Evolutionary conservation across 2,329 filamentous ascomycete genomes (phyloP), one percentile per base, ranked within the genome.

Genomic region (Xylaria sp.): DNA sequence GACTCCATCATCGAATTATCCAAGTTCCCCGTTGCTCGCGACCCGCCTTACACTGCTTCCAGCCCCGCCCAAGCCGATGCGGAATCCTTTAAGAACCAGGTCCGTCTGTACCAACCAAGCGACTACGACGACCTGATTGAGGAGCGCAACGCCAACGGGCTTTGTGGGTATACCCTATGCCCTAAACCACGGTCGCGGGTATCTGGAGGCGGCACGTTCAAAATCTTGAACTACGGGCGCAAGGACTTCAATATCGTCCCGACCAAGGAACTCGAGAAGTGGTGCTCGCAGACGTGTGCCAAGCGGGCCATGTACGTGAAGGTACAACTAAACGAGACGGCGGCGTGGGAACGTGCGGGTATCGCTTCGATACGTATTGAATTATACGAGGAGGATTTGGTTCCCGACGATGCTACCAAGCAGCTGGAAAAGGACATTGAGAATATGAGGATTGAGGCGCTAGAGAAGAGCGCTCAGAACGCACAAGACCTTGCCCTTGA

Each of bases 101-200:
- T 98, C 28, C 83, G 86, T 10, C 85, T 89, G 52, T 98, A 98
- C 81, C 93, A 95, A 78, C 93, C 94, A 0, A 86, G 88, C 62
- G 95, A 99, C 83, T 97, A 97, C 83, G 94, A 97, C 77, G 92
- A 93, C 72, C 84, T 98, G 59, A 90, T 98, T 69, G 88, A 92
- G 72, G 96, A 99, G 83, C 92, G 96, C 76, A 97, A 97, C 79
- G 91, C 93, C 73, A 91, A 93, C 74, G 88, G 87, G 52, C 86
- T 88, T 23, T 99, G 96, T 81, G 96, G 94, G 1, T 98, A 98
- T 79, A 85, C 88, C 0, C 85, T 98, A 33, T 99, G 96, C 79
- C 82, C 88, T 0, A 86, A 86, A 18, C 85, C 88, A n/a, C 90
- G 89, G 48, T 84, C 86, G 39, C 84, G 85, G 39, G 84, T 87